Evolutionary conservation across 805 yeast species (phyloP).

Genomic region (Candida glaebosa): DNA sequence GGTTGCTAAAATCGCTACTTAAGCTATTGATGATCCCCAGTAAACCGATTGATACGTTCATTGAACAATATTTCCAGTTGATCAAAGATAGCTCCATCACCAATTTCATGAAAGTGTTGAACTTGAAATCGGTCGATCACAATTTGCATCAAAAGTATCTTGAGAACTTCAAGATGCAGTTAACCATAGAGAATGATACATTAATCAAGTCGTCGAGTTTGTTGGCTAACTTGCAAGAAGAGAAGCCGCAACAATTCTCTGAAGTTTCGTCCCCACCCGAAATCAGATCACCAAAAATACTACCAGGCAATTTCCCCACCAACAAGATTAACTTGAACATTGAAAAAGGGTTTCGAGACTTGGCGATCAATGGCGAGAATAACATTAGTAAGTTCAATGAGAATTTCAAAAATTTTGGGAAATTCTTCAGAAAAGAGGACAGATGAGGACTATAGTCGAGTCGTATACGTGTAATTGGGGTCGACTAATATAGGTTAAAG

Average conservation of each 20-base stretch:
- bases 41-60: conserved; percentile 59
- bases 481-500: too few species aligned
- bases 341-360: conserved; percentile 45
- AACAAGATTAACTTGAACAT: conserved; percentile 37
- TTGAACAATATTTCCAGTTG: conserved; percentile 61
- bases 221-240: conserved; percentile 29
- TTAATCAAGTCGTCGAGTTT: conserved; percentile 28
- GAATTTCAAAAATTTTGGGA: conserved; percentile 60
- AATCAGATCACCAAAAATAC: conserved; percentile 23
- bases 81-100: conserved; percentile 60
- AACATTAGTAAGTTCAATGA: conserved; percentile 64
- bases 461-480: too few species aligned
- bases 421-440: conserved; percentile 40
- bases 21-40: conserved; percentile 62
- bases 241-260: conserved; percentile 4
- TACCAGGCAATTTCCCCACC: conserved; percentile 14
- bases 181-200: conserved; percentile 21
- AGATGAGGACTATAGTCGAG: conserved; percentile 1
- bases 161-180: conserved; percentile 35
- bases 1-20: conserved; percentile 56
- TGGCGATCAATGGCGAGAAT: conserved; percentile 51
- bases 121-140: conserved; percentile 52
- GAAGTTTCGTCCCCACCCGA: conserved; percentile 13
- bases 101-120: conserved; percentile 64
- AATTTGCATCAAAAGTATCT: conserved; percentile 26